Percentiles rank a stretch among this genome's conserved stretches.
These are phyloP conservation scores for Alternaria novae-zelandiae DNA, from an alignment of 2,329 filamentous ascomycete species.

Conservation along the genomic window DNA sequence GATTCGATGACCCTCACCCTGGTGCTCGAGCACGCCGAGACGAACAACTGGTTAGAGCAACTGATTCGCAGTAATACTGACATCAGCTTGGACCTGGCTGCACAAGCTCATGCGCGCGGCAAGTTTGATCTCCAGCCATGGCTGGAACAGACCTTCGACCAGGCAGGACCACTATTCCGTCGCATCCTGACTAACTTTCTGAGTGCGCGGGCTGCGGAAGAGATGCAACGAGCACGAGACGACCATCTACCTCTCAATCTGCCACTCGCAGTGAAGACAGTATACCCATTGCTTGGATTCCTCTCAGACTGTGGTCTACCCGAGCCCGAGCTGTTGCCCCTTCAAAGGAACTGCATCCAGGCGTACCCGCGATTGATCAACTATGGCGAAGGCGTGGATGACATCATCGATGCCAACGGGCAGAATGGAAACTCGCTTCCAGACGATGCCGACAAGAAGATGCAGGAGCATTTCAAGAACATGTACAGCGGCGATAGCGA, in stretches of 20 bases:
- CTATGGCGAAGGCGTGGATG: conserved; percentile 90
- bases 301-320: conserved; percentile 64
- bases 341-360: conserved; percentile 88
- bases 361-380: conserved; percentile 95
- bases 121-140: conserved; percentile 82
- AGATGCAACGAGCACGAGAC: conserved; percentile 76
- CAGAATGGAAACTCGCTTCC: conserved; percentile 82
- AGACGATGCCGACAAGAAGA: conserved; percentile 79
- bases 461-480: conserved; percentile 97
- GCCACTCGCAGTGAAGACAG: conserved; percentile 82
- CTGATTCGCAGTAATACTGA: conserved; percentile 80
- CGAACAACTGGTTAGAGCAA: conserved; percentile 83
- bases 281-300: conserved; percentile 79
- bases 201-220: conserved; percentile 81
- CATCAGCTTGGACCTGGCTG: conserved; percentile 86
- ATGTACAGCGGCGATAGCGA: conserved; percentile 95
- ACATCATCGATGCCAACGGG: conserved; percentile 86
- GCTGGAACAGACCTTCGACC: conserved; percentile 72
- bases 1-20: conserved; percentile 71
- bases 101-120: conserved; percentile 80
- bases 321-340: conserved; percentile 74
- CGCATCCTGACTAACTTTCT: conserved; percentile 79
- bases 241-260: conserved; percentile 71
- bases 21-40: conserved; percentile 80
- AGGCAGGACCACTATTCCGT: conserved; percentile 71